Conservation (phyloP, 305 asterid genomes). For the Fraxinus xanthoxyloides region DNA sequence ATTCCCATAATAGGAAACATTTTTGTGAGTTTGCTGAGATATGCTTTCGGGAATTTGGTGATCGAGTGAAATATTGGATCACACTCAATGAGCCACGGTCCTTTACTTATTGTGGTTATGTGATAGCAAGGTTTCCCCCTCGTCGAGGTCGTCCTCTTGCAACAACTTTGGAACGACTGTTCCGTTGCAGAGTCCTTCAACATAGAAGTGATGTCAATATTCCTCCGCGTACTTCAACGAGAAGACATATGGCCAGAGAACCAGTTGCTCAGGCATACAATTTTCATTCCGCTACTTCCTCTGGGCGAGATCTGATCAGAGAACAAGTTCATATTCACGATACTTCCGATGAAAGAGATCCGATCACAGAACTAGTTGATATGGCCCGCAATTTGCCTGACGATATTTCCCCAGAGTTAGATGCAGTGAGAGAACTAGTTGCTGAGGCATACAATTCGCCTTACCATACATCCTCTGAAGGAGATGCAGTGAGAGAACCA, state of each 20-base stretch:
- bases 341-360: background rate
- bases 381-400: too few relatives aligned
- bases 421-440: too few relatives aligned
- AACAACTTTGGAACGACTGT: background rate
- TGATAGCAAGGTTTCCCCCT: slow-evolving; percentile 17
- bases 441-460: background rate
- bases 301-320: too few relatives aligned
- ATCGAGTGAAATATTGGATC: slow-evolving; percentile 36
- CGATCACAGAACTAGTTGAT: too few relatives aligned
- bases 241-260: too few relatives aligned
- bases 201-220: background rate
- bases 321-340: too few relatives aligned
- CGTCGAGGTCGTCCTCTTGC: slow-evolving; percentile 2
- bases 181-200: background rate
- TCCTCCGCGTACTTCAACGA: too few relatives aligned
- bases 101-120: background rate
- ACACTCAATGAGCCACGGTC: slow-evolving; percentile 29
- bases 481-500: too few relatives aligned
- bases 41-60: slow-evolving; percentile 37
- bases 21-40: slow-evolving; percentile 30
- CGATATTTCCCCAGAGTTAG: too few relatives aligned
- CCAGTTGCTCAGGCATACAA: too few relatives aligned
- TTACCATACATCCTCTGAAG: too few relatives aligned
- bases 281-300: too few relatives aligned
- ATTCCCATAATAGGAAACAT: slow-evolving; percentile 16